phyloP scores from a whole-genome alignment of 306 rosid species.

The Abrus precatorius region DNA sequence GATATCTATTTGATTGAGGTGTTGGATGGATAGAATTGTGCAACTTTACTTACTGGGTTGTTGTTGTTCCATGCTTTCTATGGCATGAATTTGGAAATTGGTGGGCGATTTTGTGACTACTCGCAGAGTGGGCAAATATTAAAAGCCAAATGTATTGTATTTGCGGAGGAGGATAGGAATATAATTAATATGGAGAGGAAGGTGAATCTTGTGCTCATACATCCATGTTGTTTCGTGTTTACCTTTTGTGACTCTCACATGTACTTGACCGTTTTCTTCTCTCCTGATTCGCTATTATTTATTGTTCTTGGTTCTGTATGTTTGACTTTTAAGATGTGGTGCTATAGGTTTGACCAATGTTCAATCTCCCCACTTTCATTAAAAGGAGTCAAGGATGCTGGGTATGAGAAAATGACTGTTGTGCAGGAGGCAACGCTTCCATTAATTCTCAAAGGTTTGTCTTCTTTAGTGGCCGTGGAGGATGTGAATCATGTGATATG shows the following conservation, averaged over 20 bases:
- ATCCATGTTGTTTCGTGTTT: conserved; percentile 18
- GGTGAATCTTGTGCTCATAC: conserved; percentile 44
- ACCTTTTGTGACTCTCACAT: conserved; percentile 11
- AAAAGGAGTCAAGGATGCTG: conserved; percentile 91
- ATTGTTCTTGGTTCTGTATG: conserved; percentile 1
- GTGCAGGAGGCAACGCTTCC: conserved; percentile 99
- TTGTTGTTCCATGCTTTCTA: conserved; percentile 29
- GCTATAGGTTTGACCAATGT: conserved; percentile 82
- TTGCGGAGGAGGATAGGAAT: conserved; percentile 26
- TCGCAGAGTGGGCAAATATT: conserved; percentile 11
- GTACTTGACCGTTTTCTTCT: conserved; percentile 2
- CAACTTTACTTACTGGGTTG: not conserved
- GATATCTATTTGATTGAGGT: not conserved
- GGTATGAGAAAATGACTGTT: conserved; percentile 93
- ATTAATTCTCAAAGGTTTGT: conserved; percentile 79
- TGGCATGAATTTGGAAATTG: conserved; percentile 40
- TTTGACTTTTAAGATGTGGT: conserved; percentile 49
- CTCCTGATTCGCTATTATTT: conserved; percentile 17
- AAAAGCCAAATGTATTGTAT: not conserved
- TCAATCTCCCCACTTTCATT: conserved; percentile 77
- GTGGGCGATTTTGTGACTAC: conserved; percentile 34
- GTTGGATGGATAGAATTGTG: conserved; percentile 31
- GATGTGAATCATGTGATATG: conserved; percentile 41
- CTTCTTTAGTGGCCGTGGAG: conserved; percentile 31
- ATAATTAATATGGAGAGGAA: conserved; percentile 42